Evolutionary conservation across 257 asterid species (phyloP).

Genomic region (Avicennia marina): DNA sequence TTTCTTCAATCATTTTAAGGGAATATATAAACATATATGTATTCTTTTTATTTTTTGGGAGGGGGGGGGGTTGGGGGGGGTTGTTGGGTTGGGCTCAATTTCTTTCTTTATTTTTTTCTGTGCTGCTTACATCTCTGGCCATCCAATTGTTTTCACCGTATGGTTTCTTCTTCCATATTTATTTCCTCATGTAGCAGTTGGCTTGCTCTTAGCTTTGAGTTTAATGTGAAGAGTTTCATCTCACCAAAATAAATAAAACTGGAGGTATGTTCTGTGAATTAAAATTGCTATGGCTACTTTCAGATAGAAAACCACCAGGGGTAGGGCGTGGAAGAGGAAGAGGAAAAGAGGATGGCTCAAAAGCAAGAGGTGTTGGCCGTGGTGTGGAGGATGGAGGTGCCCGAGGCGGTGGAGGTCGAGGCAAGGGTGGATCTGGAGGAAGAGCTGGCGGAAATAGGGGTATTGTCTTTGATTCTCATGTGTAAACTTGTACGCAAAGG

Average conservation of each 20-base stretch:
- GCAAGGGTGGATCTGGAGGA: conserved; percentile 47
- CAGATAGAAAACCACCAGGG: conserved; percentile 72
- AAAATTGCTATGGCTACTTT: conserved; percentile 2
- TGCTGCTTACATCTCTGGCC: no score
- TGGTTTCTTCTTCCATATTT: neutral
- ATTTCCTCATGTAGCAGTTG: neutral
- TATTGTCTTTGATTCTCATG: no score
- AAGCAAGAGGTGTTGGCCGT: conserved; percentile 46
- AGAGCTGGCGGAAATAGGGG: conserved; percentile 43
- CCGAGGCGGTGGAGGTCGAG: conserved; percentile 44
- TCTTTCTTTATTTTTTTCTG: no score
- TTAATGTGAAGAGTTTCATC: neutral
- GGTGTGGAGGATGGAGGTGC: conserved; percentile 50
- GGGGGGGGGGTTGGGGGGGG: no score
- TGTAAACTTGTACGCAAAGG: no score
- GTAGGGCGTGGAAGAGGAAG: conserved; percentile 68
- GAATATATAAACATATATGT: neutral
- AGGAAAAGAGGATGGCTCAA: conserved; percentile 50
- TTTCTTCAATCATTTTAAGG: neutral
- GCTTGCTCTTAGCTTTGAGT: neutral
- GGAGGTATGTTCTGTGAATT: no score
- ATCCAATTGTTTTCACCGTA: neutral
- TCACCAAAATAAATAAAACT: conserved; percentile 1
- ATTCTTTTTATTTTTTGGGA: no score
- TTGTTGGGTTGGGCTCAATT: neutral